Evolutionary conservation across 768 basidiomycete genomes (phyloP).

Genomic region (Austroboletus eburneus): DNA sequence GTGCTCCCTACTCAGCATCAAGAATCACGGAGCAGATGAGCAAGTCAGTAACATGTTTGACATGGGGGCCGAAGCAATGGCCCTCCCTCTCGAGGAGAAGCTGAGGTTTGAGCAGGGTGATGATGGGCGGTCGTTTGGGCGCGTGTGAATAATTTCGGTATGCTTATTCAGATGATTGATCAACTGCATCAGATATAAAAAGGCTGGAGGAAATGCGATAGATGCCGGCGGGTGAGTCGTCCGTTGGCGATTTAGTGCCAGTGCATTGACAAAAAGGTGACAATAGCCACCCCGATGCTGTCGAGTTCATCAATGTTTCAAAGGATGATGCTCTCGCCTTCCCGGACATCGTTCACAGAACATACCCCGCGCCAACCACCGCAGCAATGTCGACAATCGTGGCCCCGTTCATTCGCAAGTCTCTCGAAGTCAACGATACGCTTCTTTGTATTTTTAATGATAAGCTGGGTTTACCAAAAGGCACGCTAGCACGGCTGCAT

Average conservation of each 20-base stretch:
- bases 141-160: background rate
- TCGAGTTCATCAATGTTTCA: slow-evolving; percentile 63
- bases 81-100: slow-evolving; percentile 39
- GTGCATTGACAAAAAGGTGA: background rate
- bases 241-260: background rate
- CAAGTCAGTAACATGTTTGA: slow-evolving; percentile 39
- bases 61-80: slow-evolving; percentile 39
- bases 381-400: slow-evolving; percentile 47
- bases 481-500: slow-evolving; percentile 44
- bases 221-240: slow-evolving; percentile 47
- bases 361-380: slow-evolving; percentile 53
- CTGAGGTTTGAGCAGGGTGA: slow-evolving; percentile 42
- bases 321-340: slow-evolving; percentile 67
- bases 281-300: slow-evolving; percentile 38
- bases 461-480: slow-evolving; percentile 48
- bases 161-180: background rate
- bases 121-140: slow-evolving; percentile 39
- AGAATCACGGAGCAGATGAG: slow-evolving; percentile 39
- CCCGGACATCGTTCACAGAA: slow-evolving; percentile 48
- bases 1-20: slow-evolving; percentile 28
- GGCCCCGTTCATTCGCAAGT: slow-evolving; percentile 54
- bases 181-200: slow-evolving; percentile 48
- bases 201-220: slow-evolving; percentile 56
- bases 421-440: slow-evolving; percentile 50
- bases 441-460: slow-evolving; percentile 56